A percentile compares a stretch with the other conserved stretches of the same genome.
phyloP scores from a whole-genome alignment of 768 basidiomycete species.

The Termitomyces bulborhizus region DNA sequence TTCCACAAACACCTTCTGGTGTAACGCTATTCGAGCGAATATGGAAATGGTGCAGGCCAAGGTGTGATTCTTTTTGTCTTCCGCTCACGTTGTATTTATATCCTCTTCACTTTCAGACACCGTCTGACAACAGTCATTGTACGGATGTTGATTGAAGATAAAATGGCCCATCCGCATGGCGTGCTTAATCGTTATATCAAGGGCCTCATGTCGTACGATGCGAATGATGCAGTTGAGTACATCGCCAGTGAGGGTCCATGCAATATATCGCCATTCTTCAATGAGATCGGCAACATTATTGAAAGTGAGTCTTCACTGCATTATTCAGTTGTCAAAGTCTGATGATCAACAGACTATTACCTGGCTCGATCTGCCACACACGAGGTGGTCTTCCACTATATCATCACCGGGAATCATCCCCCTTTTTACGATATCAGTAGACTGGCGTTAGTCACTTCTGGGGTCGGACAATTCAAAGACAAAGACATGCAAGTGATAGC shows the following conservation, averaged over 20 bases:
- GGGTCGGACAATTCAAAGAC: constrained; percentile 2
- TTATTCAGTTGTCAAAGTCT: background rate
- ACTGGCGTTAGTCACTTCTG: background rate
- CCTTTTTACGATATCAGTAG: background rate
- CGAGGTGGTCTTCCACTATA: background rate
- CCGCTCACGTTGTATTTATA: background rate
- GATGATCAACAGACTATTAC: background rate
- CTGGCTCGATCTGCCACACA: background rate
- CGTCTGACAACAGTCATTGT: background rate
- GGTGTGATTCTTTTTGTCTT: background rate
- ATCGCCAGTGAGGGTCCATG: background rate
- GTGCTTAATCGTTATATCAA: background rate
- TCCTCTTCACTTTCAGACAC: background rate
- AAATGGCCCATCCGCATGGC: background rate
- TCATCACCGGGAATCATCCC: background rate
- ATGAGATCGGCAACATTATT: background rate
- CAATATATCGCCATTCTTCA: background rate
- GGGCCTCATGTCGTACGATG: background rate
- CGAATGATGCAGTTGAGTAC: background rate
- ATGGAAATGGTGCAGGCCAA: constrained; percentile 3
- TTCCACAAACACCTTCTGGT: background rate
- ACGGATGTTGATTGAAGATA: background rate
- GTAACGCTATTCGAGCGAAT: background rate
- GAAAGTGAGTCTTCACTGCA: background rate
- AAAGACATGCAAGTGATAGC: background rate